Conservation (phyloP, 306 rosid species). For the Malus sieversii region DNA sequence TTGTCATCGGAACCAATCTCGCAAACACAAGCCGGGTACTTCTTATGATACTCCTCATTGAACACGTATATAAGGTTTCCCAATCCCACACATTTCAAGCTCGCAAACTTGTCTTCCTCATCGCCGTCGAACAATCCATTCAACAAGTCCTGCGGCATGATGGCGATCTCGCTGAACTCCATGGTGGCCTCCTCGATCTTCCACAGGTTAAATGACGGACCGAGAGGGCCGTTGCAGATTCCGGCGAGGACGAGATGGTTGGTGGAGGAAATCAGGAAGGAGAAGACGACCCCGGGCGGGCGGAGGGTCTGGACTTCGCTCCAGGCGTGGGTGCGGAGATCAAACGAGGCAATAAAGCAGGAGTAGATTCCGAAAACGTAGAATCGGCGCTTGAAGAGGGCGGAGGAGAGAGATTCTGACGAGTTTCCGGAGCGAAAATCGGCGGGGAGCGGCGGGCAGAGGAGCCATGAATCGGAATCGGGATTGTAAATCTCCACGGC, state of each 20-base stretch:
- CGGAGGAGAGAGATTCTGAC: constrained; percentile 64
- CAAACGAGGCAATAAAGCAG: constrained; percentile 54
- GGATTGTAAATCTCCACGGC: constrained; percentile 70
- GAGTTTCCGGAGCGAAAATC: constrained; percentile 70
- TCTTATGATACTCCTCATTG: constrained; percentile 61
- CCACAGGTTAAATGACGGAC: constrained; percentile 59
- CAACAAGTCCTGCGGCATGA: constrained; percentile 67
- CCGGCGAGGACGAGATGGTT: constrained; percentile 62
- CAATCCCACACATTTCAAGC: constrained; percentile 75
- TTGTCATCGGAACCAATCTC: constrained; percentile 38
- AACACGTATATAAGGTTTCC: constrained; percentile 74
- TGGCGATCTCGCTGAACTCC: constrained; percentile 52
- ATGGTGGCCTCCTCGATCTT: constrained; percentile 54
- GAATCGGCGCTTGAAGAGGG: constrained; percentile 41
- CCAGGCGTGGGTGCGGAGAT: constrained; percentile 42
- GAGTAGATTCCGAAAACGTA: constrained; percentile 68
- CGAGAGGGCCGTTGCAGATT: constrained; percentile 39
- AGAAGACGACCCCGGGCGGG: constrained; percentile 62
- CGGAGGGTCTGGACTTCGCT: constrained; percentile 59
- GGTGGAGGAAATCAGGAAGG: constrained; percentile 56
- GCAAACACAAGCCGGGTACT: constrained; percentile 75
- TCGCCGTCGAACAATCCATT: constrained; percentile 60
- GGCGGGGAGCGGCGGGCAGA: constrained; percentile 60
- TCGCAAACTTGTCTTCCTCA: constrained; percentile 68
- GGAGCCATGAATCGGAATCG: constrained; percentile 34